phyloP scores from a whole-genome alignment of 768 basidiomycete species.

The Mrakia gelida region DNA sequence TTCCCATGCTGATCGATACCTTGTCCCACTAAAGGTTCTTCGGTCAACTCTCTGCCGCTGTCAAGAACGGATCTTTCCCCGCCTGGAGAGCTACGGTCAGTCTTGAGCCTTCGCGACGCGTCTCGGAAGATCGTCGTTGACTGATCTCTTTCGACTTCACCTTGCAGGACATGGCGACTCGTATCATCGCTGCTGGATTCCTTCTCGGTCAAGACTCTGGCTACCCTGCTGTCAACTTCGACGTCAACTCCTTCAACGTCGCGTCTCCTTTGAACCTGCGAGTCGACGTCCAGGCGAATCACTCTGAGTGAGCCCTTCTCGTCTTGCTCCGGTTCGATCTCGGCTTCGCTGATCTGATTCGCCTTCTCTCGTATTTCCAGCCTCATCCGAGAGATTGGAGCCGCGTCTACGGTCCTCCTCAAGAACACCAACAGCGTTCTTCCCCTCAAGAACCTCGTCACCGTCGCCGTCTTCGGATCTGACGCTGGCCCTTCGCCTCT shows the following conservation, averaged over 20 bases:
- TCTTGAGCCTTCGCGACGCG: not conserved
- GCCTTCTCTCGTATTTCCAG: slow-evolving; percentile 13
- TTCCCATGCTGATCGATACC: slow-evolving; percentile 42
- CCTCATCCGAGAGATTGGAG: slow-evolving; percentile 66
- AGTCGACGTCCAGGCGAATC: slow-evolving; percentile 62
- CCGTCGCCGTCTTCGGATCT: slow-evolving; percentile 56
- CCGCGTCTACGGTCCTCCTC: slow-evolving; percentile 54
- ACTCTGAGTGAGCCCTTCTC: slow-evolving; percentile 46
- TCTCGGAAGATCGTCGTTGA: not conserved
- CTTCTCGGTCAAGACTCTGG: slow-evolving; percentile 45
- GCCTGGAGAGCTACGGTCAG: slow-evolving; percentile 34
- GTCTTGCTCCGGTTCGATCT: not conserved
- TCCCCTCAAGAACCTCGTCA: slow-evolving; percentile 38
- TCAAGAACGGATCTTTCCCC: slow-evolving; percentile 68
- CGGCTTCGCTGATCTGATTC: not conserved
- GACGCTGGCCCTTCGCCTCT: slow-evolving; percentile 58
- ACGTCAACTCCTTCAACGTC: slow-evolving; percentile 36
- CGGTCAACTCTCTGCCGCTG: slow-evolving; percentile 57
- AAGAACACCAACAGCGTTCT: slow-evolving; percentile 17
- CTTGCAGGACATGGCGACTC: slow-evolving; percentile 58
- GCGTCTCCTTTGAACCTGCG: slow-evolving; percentile 32
- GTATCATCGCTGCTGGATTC: slow-evolving; percentile 56
- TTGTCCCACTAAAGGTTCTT: not conserved
- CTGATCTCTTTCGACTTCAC: not conserved
- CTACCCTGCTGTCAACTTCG: slow-evolving; percentile 66